These are phyloP conservation scores for Thyridium curvatum DNA, from an alignment of 2,329 filamentous ascomycete species.

Conservation along the genomic window DNA sequence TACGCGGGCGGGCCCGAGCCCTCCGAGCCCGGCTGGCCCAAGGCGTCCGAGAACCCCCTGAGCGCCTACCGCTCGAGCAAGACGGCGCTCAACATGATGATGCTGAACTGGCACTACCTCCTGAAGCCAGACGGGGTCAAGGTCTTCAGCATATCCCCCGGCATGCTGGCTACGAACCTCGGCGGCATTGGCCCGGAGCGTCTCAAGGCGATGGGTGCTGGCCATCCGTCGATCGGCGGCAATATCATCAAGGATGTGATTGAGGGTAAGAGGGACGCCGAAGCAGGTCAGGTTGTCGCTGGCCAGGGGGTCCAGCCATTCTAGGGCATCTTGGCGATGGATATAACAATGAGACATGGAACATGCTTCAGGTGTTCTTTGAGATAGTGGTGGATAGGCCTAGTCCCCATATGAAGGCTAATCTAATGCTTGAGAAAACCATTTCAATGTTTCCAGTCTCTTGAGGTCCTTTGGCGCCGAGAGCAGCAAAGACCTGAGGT, in stretches of 20 bases:
- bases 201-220: slow-evolving; percentile 11
- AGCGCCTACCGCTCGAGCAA: slow-evolving; percentile 30
- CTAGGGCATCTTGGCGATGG: slow-evolving; percentile 8
- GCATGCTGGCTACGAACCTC: slow-evolving; percentile 39
- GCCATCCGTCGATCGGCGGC: slow-evolving; percentile 17
- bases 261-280: slow-evolving; percentile 29
- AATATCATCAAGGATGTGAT: slow-evolving; percentile 28
- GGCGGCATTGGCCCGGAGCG: slow-evolving; percentile 17
- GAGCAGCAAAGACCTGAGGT: not conserved
- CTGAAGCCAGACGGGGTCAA: slow-evolving; percentile 43
- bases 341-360: no score
- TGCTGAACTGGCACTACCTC: slow-evolving; percentile 33
- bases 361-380: no score
- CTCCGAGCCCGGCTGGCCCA: slow-evolving; percentile 31
- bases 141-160: slow-evolving; percentile 40
- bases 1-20: slow-evolving; percentile 3
- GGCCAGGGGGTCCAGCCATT: slow-evolving; percentile 1
- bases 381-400: no score
- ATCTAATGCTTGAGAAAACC: not conserved
- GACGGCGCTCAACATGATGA: slow-evolving; percentile 40
- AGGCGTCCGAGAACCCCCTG: slow-evolving; percentile 15
- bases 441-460: not conserved
- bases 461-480: not conserved
- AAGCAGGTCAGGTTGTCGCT: slow-evolving; percentile 24
- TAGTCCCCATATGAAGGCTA: no score